Base-by-base conservation (phyloP, 352 stramenopile species). In the Phytophthora capsici region DNA sequence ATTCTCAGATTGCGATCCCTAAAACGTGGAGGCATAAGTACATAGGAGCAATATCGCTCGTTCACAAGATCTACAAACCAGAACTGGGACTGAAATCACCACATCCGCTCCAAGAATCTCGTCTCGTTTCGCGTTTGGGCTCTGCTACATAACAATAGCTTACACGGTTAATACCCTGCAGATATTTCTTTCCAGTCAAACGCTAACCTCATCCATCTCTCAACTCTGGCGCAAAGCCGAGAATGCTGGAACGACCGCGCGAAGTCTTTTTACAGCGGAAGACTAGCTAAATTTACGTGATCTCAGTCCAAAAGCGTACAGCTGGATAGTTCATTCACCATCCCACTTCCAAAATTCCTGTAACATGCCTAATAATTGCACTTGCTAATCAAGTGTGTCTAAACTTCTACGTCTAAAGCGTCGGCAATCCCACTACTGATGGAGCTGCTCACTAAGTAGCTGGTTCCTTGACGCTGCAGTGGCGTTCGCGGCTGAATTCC, bases 381-480 rank as follows among this genome's bases (percentile, higher is more conserved):
- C 12, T 53, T 38, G 40, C 23, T 22, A 23, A 48, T 28, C 23
- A 30, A 57, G 47, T 44, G 34, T 20, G 44, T 22, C 49, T 72
- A 72, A 36, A 71, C 61, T 43, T 71, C 61, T 37, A 75, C 66
- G 30, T 75, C 61, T 49, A 75, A 57, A 34, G 51, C 69, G 13
- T 56, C 44, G 34, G 54, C 36, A 6, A 68, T 62, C 26, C 69
- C 59, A 23, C 48, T 70, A 34, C 57, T 66, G 6, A 60, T 66
- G 26, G 57, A 70, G 19, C 49, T 73, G 20, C 37, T 64, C n/a
- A 80, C 69, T 22, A 84, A 49, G 26, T 73, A 66, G 20, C 77
- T 80, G 0, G 77, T 86, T 38, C 71, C 77, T 69, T 81, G 69
- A n/a, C 81, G 81, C 55, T 86, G 63, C n/a, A 92, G 56, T 13